These are phyloP conservation scores for Passiflora organensis DNA, from an alignment of 345 rosid species.

Conservation along the genomic window DNA sequence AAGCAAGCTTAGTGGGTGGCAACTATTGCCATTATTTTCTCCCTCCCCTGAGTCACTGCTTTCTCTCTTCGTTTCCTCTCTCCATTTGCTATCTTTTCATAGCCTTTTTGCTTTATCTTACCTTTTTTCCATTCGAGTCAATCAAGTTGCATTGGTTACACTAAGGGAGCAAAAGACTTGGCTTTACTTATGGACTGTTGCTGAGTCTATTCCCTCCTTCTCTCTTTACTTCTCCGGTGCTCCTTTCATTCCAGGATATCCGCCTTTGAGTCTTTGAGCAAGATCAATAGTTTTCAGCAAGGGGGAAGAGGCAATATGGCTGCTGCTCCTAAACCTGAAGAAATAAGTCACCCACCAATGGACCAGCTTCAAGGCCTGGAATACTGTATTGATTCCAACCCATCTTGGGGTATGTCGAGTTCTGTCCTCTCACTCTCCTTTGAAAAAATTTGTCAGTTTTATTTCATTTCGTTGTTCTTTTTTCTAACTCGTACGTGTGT, in stretches of 20 bases:
- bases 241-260: slow-evolving; percentile 17
- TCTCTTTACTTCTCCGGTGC: slow-evolving; percentile 6
- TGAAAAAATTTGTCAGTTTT: not conserved
- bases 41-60: not conserved
- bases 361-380: slow-evolving; percentile 99
- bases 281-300: not conserved
- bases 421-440: not conserved
- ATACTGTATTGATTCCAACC: slow-evolving; percentile 98
- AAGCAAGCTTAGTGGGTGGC: slow-evolving; percentile 28
- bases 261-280: slow-evolving; percentile 21
- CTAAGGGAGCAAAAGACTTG: slow-evolving; percentile 1
- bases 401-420: slow-evolving; percentile 75
- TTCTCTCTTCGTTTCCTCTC: slow-evolving; percentile 3
- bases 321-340: slow-evolving; percentile 88
- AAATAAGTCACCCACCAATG: slow-evolving; percentile 82
- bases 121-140: slow-evolving; percentile 19
- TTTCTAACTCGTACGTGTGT: slow-evolving; percentile 13
- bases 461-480: not conserved
- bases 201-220: not conserved
- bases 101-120: slow-evolving; percentile 4
- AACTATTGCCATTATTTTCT: slow-evolving; percentile 7
- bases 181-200: not conserved
- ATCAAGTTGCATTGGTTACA: slow-evolving; percentile 12
- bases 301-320: slow-evolving; percentile 33
- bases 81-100: not conserved